Conservation (phyloP, 148 eudicot species). For the Hydrangea macrophylla region DNA sequence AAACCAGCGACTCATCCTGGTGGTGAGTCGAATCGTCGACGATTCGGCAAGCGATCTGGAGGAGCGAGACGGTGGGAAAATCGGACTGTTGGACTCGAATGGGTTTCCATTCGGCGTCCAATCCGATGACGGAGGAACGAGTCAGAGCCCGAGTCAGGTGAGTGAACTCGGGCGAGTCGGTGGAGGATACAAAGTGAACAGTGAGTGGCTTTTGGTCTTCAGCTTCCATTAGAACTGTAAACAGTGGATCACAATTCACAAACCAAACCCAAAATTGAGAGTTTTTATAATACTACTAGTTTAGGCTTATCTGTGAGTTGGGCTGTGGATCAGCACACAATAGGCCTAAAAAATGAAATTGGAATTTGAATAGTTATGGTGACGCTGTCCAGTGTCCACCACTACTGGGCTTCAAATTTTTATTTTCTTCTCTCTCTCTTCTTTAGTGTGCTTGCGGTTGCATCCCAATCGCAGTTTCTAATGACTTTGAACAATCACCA, state of each 20-base stretch:
- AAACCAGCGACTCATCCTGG: constrained; percentile 28
- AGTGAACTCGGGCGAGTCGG: constrained; percentile 64
- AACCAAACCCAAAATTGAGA: not conserved
- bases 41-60: constrained; percentile 86
- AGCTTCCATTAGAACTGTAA: constrained; percentile 7
- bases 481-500: too few species aligned
- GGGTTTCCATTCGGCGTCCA: constrained; percentile 76
- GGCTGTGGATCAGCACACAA: too few species aligned
- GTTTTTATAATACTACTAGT: too few species aligned
- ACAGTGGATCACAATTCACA: not conserved
- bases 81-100: constrained; percentile 19
- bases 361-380: too few species aligned
- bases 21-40: not conserved
- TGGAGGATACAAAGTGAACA: constrained; percentile 37
- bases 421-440: too few species aligned
- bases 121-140: constrained; percentile 43
- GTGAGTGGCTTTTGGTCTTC: constrained; percentile 19
- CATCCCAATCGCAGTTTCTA: too few species aligned
- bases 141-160: constrained; percentile 39
- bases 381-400: too few species aligned
- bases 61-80: constrained; percentile 76
- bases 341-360: too few species aligned
- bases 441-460: too few species aligned
- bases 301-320: too few species aligned
- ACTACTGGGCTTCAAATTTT: too few species aligned